Evolutionary conservation across 2,329 filamentous ascomycete species (phyloP).

Genomic region (Penicillium brasilianum): DNA sequence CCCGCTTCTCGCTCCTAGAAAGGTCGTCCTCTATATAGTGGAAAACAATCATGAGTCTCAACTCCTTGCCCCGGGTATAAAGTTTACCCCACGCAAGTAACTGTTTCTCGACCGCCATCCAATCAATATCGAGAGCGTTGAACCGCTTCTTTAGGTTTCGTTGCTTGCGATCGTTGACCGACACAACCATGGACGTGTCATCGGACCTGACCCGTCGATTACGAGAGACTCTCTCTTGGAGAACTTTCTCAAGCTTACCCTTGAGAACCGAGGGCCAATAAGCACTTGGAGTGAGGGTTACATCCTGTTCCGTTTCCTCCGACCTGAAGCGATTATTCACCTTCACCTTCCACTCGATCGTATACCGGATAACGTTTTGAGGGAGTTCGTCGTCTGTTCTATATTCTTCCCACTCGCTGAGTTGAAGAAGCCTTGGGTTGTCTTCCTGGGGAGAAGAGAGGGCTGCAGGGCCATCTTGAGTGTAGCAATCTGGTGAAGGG

Average conservation of each 20-base stretch:
- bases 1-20: conserved; percentile 13
- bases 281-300: conserved; percentile 3
- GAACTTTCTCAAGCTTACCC: background rate
- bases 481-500: conserved; percentile 1
- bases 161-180: conserved; percentile 17
- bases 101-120: conserved; percentile 10
- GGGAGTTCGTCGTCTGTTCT: background rate
- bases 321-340: conserved; percentile 1
- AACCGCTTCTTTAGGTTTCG: conserved; percentile 17
- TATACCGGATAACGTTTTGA: background rate
- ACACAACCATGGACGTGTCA: conserved; percentile 19
- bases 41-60: background rate
- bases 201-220: conserved; percentile 1
- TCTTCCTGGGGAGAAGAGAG: background rate
- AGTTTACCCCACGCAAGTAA: background rate
- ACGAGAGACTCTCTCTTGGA: background rate
- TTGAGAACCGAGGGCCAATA: background rate
- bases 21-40: conserved; percentile 1
- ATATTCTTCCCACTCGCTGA: background rate
- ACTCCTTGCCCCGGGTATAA: background rate
- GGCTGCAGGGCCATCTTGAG: background rate
- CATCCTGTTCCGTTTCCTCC: conserved; percentile 2
- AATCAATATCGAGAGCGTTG: conserved; percentile 24
- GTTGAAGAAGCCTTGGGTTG: background rate
- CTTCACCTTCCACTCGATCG: conserved; percentile 1